Conservation (phyloP, 192 early-diverging fungal species). For the Spinellus fusiger region DNA sequence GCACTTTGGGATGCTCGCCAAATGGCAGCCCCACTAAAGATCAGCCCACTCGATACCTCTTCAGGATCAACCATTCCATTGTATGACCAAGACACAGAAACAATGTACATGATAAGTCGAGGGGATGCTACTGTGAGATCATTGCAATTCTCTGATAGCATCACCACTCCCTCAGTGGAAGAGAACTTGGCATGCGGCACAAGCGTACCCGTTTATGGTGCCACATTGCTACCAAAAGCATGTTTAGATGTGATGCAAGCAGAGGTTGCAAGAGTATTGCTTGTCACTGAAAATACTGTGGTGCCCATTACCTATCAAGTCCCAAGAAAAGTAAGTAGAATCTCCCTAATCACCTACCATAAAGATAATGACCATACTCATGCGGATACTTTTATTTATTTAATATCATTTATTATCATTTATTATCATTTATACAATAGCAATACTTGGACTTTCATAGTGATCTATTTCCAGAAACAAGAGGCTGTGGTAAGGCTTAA, state of each 20-base stretch:
- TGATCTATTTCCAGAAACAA: slow-evolving; percentile 85
- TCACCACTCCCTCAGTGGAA: slow-evolving; percentile 35
- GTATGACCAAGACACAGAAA: slow-evolving; percentile 77
- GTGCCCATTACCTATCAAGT: slow-evolving; percentile 65
- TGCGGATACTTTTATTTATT: background rate
- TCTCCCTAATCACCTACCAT: background rate
- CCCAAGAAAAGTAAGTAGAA: slow-evolving; percentile 51
- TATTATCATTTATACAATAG: slow-evolving; percentile 16
- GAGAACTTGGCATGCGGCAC: slow-evolving; percentile 42
- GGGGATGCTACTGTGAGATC: slow-evolving; percentile 69
- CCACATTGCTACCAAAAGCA: slow-evolving; percentile 62
- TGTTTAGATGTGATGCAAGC: slow-evolving; percentile 65
- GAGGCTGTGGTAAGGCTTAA: slow-evolving; percentile 30
- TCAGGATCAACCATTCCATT: slow-evolving; percentile 67
- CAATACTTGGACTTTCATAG: slow-evolving; percentile 76
- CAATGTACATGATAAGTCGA: slow-evolving; percentile 64
- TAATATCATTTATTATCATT: background rate
- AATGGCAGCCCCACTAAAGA: slow-evolving; percentile 49
- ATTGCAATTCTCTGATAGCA: slow-evolving; percentile 45
- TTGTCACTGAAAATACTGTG: slow-evolving; percentile 52
- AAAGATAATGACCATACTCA: too few species aligned
- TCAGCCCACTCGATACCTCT: slow-evolving; percentile 58
- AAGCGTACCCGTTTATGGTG: slow-evolving; percentile 44
- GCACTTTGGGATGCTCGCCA: slow-evolving; percentile 74
- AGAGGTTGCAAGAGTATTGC: slow-evolving; percentile 59